A percentile compares a stretch with the other conserved stretches of the same genome.
Conservation (phyloP, 345 rosid species). For the Salix suchowensis region DNA sequence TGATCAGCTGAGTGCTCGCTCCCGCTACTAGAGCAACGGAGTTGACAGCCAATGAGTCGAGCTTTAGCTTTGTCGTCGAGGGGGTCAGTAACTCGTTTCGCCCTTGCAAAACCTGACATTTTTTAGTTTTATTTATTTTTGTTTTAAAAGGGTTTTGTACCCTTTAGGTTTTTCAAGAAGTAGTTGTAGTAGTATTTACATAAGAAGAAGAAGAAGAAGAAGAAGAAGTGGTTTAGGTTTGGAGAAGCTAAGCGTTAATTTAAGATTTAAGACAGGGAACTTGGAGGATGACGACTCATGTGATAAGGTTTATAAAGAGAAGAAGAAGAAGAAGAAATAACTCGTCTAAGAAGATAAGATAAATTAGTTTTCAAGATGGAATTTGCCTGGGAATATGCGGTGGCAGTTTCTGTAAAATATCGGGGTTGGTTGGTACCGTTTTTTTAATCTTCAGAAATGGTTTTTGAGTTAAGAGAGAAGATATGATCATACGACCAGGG, state of each 20-base stretch:
- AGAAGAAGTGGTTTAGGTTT: not conserved
- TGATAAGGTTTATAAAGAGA: not conserved
- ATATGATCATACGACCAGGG: constrained; percentile 19
- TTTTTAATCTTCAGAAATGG: not conserved
- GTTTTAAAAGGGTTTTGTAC: not conserved
- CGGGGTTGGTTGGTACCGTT: not conserved
- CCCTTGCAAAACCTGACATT: constrained; percentile 30
- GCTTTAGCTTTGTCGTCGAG: constrained; percentile 60
- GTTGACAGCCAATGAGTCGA: constrained; percentile 40
- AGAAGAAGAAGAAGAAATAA: too few relatives aligned
- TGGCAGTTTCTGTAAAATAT: not conserved
- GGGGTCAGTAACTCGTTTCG: constrained; percentile 57
- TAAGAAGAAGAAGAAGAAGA: not conserved
- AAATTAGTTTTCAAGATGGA: not conserved
- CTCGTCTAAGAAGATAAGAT: not conserved
- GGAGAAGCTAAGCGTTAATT: not conserved
- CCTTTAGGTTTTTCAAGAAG: not conserved
- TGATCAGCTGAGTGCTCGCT: constrained; percentile 65
- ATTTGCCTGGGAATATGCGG: constrained; percentile 38
- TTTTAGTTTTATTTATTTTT: not conserved
- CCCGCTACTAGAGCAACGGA: constrained; percentile 62
- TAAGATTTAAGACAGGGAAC: not conserved
- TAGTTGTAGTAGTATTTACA: not conserved
- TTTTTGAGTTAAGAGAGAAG: constrained; percentile 1
- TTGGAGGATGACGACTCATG: not conserved